phyloP scores from a whole-genome alignment of 2,329 filamentous ascomycete species.

The Cryphonectria radicalis region DNA sequence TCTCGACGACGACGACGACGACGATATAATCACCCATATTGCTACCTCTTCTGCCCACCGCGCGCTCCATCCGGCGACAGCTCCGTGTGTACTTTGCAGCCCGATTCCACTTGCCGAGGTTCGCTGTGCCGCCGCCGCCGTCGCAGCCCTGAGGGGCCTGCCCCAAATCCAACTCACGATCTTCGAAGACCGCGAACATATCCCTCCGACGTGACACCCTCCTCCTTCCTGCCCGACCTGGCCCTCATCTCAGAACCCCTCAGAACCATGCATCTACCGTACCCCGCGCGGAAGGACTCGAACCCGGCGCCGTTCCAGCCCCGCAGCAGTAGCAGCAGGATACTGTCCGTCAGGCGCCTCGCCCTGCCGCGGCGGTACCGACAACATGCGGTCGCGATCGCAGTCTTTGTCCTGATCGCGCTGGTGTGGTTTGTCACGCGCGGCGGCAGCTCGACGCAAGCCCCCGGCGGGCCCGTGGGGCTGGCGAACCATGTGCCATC shows the following conservation, averaged over 20 bases:
- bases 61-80: conserved; percentile 3
- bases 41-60: neutral
- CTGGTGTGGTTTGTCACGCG: conserved; percentile 65
- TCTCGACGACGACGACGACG: neutral
- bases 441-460: conserved; percentile 35
- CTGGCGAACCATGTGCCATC: conserved; percentile 43
- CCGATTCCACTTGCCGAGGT: conserved; percentile 24
- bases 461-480: conserved; percentile 25
- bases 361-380: conserved; percentile 58
- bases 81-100: neutral
- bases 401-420: conserved; percentile 57
- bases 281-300: conserved; percentile 83
- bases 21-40: neutral
- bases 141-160: conserved; percentile 8
- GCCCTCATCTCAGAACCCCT: conserved; percentile 12
- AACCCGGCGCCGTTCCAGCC: conserved; percentile 73
- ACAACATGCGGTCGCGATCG: conserved; percentile 60
- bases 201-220: neutral
- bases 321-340: conserved; percentile 42
- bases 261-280: conserved; percentile 82
- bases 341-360: conserved; percentile 13
- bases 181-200: neutral
- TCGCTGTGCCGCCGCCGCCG: neutral
- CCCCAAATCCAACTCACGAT: neutral
- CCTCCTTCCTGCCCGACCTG: neutral